phyloP scores from a whole-genome alignment of 1,284 basidiomycete species.

The Lentinus polychrous region DNA sequence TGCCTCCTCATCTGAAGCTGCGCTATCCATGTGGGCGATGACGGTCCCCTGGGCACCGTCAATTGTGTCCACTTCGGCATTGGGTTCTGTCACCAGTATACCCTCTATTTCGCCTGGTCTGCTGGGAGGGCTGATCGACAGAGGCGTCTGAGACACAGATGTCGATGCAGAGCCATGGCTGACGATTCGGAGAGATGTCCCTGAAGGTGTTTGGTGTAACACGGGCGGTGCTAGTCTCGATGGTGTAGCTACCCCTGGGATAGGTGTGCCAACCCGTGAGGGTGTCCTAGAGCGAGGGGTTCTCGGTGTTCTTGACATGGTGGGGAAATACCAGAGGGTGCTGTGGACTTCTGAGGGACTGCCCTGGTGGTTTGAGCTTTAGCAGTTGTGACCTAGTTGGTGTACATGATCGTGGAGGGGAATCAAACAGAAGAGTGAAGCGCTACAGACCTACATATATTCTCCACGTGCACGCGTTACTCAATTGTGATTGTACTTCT shows the following conservation, averaged over 20 bases:
- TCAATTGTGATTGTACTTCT: too few species aligned
- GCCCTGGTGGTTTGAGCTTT: too few species aligned
- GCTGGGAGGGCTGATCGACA: conserved; percentile 15
- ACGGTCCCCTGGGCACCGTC: conserved; percentile 45
- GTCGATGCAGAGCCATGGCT: conserved; percentile 19
- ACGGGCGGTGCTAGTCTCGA: conserved; percentile 23
- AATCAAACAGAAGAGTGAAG: neutral
- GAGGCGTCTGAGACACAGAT: conserved; percentile 17
- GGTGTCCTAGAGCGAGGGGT: conserved; percentile 24
- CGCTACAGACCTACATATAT: neutral
- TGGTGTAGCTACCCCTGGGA: conserved; percentile 18
- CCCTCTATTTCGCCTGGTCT: conserved; percentile 37
- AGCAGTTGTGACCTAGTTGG: too few species aligned
- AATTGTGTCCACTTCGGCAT: conserved; percentile 45
- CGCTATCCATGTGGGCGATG: conserved; percentile 33
- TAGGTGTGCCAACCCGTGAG: conserved; percentile 27
- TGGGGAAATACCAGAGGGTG: too few species aligned
- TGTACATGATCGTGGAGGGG: neutral
- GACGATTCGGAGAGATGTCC: conserved; percentile 26
- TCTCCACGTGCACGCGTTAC: neutral
- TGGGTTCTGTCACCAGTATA: conserved; percentile 59
- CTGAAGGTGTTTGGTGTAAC: conserved; percentile 25
- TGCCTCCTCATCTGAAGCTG: conserved; percentile 43
- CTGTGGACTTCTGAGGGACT: too few species aligned
- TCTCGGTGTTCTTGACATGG: conserved; percentile 22